These are phyloP conservation scores for Myriangium duriaei DNA, from an alignment of 2,329 filamentous ascomycete genomes.

Conservation along the genomic window DNA sequence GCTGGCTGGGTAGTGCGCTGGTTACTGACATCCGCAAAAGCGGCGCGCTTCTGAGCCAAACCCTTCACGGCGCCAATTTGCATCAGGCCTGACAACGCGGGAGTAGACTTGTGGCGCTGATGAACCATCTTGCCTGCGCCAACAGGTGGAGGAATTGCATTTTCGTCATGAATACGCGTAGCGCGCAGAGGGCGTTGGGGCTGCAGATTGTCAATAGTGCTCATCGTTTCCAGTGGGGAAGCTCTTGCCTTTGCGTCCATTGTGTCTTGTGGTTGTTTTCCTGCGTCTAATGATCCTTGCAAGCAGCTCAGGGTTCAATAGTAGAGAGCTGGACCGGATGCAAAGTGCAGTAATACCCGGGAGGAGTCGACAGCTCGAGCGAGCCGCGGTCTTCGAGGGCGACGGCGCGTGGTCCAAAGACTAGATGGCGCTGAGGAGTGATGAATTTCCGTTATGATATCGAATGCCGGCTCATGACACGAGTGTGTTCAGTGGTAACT, in stretches of 20 bases:
- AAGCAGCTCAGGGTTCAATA: too few relatives aligned
- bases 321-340: too few relatives aligned
- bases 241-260: conserved; percentile 21
- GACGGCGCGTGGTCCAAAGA: background rate
- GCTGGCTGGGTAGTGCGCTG: conserved; percentile 31
- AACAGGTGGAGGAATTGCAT: conserved; percentile 33
- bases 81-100: conserved; percentile 44
- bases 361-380: background rate
- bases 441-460: conserved; percentile 6
- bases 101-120: conserved; percentile 70
- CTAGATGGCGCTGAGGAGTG: background rate
- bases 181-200: conserved; percentile 53
- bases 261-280: too few relatives aligned
- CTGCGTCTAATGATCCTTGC: too few relatives aligned
- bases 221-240: background rate
- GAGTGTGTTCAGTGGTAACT: conserved; percentile 4
- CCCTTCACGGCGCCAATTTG: conserved; percentile 47
- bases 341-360: too few relatives aligned
- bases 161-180: conserved; percentile 58
- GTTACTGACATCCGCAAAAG: conserved; percentile 75
- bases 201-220: conserved; percentile 32
- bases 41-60: conserved; percentile 56
- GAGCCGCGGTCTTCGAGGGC: background rate
- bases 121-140: conserved; percentile 50
- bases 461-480: conserved; percentile 9